phyloP scores from a whole-genome alignment of 441 rosid species.

The Macaranga tanarius region DNA sequence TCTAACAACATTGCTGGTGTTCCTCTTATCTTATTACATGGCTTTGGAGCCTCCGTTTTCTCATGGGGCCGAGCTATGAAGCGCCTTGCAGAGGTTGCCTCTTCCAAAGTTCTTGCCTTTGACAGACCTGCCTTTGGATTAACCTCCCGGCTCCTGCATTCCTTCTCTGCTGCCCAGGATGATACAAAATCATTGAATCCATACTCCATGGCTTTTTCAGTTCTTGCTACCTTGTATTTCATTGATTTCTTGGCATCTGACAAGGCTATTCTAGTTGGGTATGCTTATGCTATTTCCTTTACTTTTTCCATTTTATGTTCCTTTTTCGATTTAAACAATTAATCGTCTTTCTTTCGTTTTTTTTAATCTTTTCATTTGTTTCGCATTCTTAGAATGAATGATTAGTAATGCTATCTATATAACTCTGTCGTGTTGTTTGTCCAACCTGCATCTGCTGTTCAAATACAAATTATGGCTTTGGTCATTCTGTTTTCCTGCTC shows the following conservation, averaged over 20 bases:
- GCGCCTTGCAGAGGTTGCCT: slow-evolving; percentile 54
- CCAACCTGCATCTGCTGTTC: not conserved
- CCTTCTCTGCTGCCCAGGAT: slow-evolving; percentile 10
- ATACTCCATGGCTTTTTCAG: slow-evolving; percentile 79
- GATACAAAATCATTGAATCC: slow-evolving; percentile 60
- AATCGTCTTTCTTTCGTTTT: too few relatives aligned
- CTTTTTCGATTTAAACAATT: not conserved
- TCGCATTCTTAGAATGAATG: too few relatives aligned
- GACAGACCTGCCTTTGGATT: slow-evolving; percentile 93
- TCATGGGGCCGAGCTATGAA: slow-evolving; percentile 81
- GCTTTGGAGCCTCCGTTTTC: slow-evolving; percentile 91
- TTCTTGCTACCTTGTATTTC: slow-evolving; percentile 72
- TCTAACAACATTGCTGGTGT: slow-evolving; percentile 29
- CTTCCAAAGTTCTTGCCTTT: slow-evolving; percentile 79
- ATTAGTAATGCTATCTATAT: not conserved
- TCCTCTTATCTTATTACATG: slow-evolving; percentile 79
- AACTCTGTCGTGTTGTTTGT: not conserved
- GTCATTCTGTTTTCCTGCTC: not conserved
- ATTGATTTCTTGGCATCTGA: slow-evolving; percentile 62
- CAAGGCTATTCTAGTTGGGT: slow-evolving; percentile 83
- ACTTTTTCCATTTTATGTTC: not conserved
- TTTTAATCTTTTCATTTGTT: too few relatives aligned
- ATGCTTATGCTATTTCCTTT: slow-evolving; percentile 30
- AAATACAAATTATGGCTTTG: too few relatives aligned
- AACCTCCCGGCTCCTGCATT: slow-evolving; percentile 44